Conservation (phyloP, 345 rosid species). For the Pistacia integerrima region DNA sequence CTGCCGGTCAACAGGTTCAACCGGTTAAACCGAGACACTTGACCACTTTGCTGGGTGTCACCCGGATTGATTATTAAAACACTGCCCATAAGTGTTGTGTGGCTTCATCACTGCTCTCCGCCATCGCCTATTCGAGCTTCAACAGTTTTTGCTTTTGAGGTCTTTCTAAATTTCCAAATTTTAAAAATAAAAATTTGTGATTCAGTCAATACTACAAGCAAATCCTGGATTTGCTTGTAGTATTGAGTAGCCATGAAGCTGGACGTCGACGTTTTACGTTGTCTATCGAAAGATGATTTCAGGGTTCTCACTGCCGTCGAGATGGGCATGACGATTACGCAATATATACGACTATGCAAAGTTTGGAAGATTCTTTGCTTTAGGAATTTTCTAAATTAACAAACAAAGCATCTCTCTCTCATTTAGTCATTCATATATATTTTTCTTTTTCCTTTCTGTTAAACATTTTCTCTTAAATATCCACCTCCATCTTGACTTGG, state of each 20-base stretch:
- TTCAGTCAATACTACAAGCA: no score
- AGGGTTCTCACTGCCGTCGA: slow-evolving; percentile 93
- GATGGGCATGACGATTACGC: slow-evolving; percentile 72
- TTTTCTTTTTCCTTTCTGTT: neutral
- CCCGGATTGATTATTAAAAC: no score
- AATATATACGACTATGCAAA: no score
- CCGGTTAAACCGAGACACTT: no score
- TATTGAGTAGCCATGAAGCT: slow-evolving; percentile 56
- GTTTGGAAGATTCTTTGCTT: neutral
- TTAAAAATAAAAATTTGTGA: no score
- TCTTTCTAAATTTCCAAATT: neutral
- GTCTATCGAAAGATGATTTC: slow-evolving; percentile 86
- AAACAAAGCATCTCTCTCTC: slow-evolving; percentile 30
- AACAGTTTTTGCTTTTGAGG: neutral
- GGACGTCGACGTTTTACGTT: slow-evolving; percentile 74
- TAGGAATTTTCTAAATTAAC: slow-evolving; percentile 7
- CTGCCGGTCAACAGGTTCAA: no score
- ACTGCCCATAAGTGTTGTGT: no score
- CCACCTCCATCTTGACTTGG: neutral
- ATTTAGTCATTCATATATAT: no score
- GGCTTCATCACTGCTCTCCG: no score
- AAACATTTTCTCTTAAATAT: neutral
- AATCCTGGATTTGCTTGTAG: neutral
- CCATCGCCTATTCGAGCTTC: no score
- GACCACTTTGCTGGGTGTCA: no score